Percentiles rank a stretch among this genome's conserved stretches.
Conservation (phyloP, 768 basidiomycete genomes). For the Wakefieldia striispora region DNA sequence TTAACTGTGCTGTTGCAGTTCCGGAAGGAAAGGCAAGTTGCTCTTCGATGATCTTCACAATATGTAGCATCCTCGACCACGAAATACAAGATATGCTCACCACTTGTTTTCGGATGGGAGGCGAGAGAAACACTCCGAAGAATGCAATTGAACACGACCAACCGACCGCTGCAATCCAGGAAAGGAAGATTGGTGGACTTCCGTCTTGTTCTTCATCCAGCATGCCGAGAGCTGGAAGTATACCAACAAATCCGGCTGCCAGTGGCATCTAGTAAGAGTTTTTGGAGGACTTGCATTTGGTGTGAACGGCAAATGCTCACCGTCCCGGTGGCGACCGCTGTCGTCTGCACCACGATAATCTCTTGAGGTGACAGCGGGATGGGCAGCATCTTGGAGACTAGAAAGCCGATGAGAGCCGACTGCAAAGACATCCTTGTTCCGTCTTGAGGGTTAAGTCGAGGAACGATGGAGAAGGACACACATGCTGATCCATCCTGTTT, state of each 20-base stretch:
- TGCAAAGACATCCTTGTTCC: slow-evolving; percentile 86
- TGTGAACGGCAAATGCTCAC: slow-evolving; percentile 22
- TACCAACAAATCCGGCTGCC: slow-evolving; percentile 87
- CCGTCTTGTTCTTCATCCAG: slow-evolving; percentile 77
- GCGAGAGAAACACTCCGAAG: slow-evolving; percentile 98
- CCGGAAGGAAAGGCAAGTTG: slow-evolving; percentile 93
- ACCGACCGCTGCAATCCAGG: slow-evolving; percentile 68
- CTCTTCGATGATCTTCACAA: slow-evolving; percentile 81
- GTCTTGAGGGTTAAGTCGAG: neutral
- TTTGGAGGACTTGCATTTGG: neutral
- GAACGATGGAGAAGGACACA: slow-evolving; percentile 30
- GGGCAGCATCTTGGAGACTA: slow-evolving; percentile 73
- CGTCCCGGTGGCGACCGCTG: slow-evolving; percentile 90
- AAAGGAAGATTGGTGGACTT: slow-evolving; percentile 67
- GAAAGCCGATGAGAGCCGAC: slow-evolving; percentile 88
- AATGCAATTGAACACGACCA: slow-evolving; percentile 94
- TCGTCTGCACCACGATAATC: slow-evolving; percentile 92
- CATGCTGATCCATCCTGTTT: slow-evolving; percentile 92
- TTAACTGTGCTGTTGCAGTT: slow-evolving; percentile 93
- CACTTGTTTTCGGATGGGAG: slow-evolving; percentile 92
- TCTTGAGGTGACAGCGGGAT: slow-evolving; percentile 84
- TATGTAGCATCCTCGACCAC: slow-evolving; percentile 2
- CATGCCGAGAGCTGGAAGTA: slow-evolving; percentile 84
- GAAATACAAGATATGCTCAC: slow-evolving; percentile 41
- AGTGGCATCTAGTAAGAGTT: slow-evolving; percentile 60